Conservation (phyloP, 2,329 filamentous ascomycete genomes). For the Penicillium sp. region DNA sequence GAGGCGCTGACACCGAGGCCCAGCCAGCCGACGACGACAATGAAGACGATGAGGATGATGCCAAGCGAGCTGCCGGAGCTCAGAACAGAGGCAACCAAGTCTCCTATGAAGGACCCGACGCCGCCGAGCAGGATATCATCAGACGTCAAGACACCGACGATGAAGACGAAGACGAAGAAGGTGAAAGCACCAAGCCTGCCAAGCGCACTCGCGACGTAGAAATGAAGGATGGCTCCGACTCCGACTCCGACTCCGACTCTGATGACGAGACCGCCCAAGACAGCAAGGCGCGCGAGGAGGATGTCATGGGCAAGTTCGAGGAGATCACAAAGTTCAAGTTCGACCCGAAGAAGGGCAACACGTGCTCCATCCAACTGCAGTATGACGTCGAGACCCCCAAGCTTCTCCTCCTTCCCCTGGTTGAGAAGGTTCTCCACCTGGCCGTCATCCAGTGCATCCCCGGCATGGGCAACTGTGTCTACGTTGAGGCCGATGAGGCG, state of each 20-base stretch:
- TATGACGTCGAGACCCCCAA: slow-evolving; percentile 81
- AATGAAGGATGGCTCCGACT: slow-evolving; percentile 31
- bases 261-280: slow-evolving; percentile 42
- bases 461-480: slow-evolving; percentile 70
- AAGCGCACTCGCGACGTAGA: slow-evolving; percentile 36
- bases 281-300: slow-evolving; percentile 56
- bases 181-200: slow-evolving; percentile 42
- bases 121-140: slow-evolving; percentile 80
- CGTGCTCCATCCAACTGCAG: slow-evolving; percentile 78
- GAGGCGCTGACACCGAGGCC: slow-evolving; percentile 50
- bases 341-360: slow-evolving; percentile 68
- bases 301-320: slow-evolving; percentile 61
- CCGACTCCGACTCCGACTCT: slow-evolving; percentile 41
- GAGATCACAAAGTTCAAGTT: slow-evolving; percentile 77
- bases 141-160: slow-evolving; percentile 60
- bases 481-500: slow-evolving; percentile 59
- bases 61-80: slow-evolving; percentile 57
- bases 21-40: slow-evolving; percentile 67
- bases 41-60: slow-evolving; percentile 75
- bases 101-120: slow-evolving; percentile 89
- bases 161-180: slow-evolving; percentile 50
- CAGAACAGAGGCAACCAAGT: slow-evolving; percentile 77
- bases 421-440: slow-evolving; percentile 74
- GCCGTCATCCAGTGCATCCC: slow-evolving; percentile 85
- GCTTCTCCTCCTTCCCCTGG: slow-evolving; percentile 85